Base-by-base conservation (phyloP, 2,329 filamentous ascomycete species). In the Alternaria consortialis region DNA sequence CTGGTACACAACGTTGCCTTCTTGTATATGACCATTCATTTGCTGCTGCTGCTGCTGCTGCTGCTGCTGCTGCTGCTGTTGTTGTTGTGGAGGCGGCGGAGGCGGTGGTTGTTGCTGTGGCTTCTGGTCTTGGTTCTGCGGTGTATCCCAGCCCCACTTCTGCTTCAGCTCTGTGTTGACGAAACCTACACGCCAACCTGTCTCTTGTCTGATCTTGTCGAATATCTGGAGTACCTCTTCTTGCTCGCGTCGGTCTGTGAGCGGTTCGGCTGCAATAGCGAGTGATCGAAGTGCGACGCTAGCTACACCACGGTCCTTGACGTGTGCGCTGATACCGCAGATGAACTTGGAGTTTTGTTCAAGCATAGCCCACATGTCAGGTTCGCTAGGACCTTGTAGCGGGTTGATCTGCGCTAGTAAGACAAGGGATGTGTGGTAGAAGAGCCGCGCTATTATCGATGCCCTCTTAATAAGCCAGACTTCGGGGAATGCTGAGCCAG, bases 361-460 rank as follows among this genome's bases (percentile, higher is more conserved):
- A 69, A 91, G 89, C 72, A 91, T 85, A 5, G 85, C 83, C 47
- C 86, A 86, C 87, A 94, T 92, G 61, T 93, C 90, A 4, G 87
- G 82, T 2, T 84, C 84, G 37, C 87, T 84, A 7, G 85, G 81
- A 11, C 86, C 82, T 37, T 89, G 84, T 53, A 90, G 77, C 0
- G 94, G 94, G 74, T 97, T 90, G 23, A 89, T 89, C 68, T 94
- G 91, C 4, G 91, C 88, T 5, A 97, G 85, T 34, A 97, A 81
- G 65, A 91, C 90, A 80, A 94, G 90, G 23, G 91, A 89, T 0
- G 92, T 95, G 74, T 97, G 94, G 74, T 96, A 97, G 76, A 97
- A 93, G 8, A 97, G 84, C 47, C 92, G 88, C 4, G 91, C 92
- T 27, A 97, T 87, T 32, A 95, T 89, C 3, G 92, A 91, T 4